A percentile compares a stretch with the other conserved stretches of the same genome.
phyloP scores from a whole-genome alignment of 2,329 filamentous ascomycete species.

The Pestalotiopsis sp. region DNA sequence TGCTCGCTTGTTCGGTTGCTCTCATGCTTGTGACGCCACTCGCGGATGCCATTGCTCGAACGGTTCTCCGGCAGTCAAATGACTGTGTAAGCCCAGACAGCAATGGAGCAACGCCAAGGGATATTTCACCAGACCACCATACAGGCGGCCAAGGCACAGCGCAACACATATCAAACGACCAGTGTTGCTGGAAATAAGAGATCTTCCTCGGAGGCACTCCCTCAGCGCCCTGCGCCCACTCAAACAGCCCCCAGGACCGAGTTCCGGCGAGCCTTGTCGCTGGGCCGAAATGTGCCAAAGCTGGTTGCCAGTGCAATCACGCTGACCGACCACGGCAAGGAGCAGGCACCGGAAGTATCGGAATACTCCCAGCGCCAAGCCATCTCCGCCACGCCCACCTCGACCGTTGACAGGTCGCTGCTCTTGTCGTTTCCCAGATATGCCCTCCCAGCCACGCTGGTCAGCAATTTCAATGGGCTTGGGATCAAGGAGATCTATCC shows the following conservation, averaged over 20 bases:
- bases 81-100: background rate
- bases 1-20: background rate
- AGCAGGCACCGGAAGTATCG: constrained; percentile 30
- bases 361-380: constrained; percentile 59
- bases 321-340: constrained; percentile 22
- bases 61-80: background rate
- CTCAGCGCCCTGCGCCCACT: constrained; percentile 11
- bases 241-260: constrained; percentile 25
- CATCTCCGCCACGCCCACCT: constrained; percentile 54
- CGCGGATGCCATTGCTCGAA: background rate
- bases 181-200: constrained; percentile 48
- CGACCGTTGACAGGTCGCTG: constrained; percentile 53
- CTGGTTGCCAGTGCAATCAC: constrained; percentile 49
- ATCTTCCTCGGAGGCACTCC: constrained; percentile 22
- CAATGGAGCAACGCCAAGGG: constrained; percentile 28
- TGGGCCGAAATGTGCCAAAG: constrained; percentile 20
- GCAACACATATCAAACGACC: constrained; percentile 15
- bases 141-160: constrained; percentile 42
- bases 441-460: constrained; percentile 58
- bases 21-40: background rate
- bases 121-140: constrained; percentile 52
- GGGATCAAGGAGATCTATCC: constrained; percentile 76
- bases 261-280: constrained; percentile 22
- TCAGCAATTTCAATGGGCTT: constrained; percentile 63
- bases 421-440: constrained; percentile 65